phyloP scores from a whole-genome alignment of 139 green algal genomes.

The Tetradesmus obliquus region DNA sequence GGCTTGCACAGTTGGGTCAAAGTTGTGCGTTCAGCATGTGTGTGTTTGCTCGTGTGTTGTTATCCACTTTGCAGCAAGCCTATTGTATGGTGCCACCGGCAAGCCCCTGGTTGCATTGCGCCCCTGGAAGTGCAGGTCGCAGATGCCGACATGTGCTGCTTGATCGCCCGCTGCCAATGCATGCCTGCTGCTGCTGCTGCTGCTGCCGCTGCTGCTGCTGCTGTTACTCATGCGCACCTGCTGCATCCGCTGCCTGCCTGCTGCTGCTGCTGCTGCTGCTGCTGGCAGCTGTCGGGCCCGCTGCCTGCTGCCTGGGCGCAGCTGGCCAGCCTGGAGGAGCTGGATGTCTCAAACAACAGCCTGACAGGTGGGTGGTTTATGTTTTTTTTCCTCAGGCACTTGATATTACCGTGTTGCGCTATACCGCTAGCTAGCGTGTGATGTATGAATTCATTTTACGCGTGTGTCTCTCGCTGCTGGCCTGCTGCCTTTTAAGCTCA shows the following conservation, averaged over 20 bases:
- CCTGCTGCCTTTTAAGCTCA: too few relatives aligned
- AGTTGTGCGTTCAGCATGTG: not conserved
- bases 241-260: not conserved
- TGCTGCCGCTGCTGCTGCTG: too few relatives aligned
- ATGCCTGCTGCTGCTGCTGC: too few relatives aligned
- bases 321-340: not conserved
- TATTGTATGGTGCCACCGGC: too few relatives aligned
- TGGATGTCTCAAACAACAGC: not conserved
- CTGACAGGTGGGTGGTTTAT: not conserved
- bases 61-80: too few relatives aligned
- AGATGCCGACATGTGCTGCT: too few relatives aligned
- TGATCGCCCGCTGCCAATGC: too few relatives aligned
- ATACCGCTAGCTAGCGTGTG: not conserved
- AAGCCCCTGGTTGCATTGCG: too few relatives aligned
- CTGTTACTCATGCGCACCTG: not conserved
- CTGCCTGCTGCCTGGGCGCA: not conserved
- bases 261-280: not conserved
- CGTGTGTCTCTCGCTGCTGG: too few relatives aligned
- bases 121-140: too few relatives aligned
- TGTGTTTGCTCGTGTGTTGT: not conserved
- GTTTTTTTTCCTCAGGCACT: not conserved
- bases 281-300: not conserved
- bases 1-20: not conserved
- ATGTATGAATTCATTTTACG: too few relatives aligned
- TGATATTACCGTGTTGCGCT: not conserved